Conservation (phyloP, 2,329 filamentous ascomycete species). For the Passalora sequoiae region DNA sequence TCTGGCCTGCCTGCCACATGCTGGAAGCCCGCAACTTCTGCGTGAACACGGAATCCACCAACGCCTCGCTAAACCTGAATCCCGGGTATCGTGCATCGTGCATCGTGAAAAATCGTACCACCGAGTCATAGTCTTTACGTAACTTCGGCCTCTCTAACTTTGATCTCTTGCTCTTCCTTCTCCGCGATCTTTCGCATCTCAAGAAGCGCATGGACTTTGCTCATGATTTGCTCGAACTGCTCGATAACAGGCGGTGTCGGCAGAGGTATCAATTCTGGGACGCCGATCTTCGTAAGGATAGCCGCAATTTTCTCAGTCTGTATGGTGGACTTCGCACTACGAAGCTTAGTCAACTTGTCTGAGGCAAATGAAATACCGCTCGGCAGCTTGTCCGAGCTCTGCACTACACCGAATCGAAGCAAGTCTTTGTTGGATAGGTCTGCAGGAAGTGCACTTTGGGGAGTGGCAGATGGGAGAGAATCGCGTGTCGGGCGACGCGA, state of each 20-base stretch:
- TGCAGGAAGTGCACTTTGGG: conserved; percentile 35
- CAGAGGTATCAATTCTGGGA: conserved; percentile 65
- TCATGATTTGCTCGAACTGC: conserved; percentile 65
- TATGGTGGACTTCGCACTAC: conserved; percentile 68
- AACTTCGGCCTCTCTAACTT: conserved; percentile 43
- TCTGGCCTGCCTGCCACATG: no score
- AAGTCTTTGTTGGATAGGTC: conserved; percentile 69
- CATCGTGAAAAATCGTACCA: background rate
- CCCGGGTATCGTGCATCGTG: conserved; percentile 5
- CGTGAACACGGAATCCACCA: conserved; percentile 4
- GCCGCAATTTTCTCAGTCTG: conserved; percentile 71
- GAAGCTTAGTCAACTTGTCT: conserved; percentile 71
- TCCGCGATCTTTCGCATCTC: conserved; percentile 70
- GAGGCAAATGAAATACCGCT: conserved; percentile 87
- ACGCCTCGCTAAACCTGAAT: conserved; percentile 1
- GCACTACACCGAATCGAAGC: conserved; percentile 72
- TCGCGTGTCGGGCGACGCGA: conserved; percentile 33
- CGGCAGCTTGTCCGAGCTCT: conserved; percentile 71
- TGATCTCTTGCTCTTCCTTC: conserved; percentile 69
- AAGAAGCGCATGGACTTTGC: conserved; percentile 62
- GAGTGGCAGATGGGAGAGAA: conserved; percentile 37
- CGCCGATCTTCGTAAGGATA: conserved; percentile 65
- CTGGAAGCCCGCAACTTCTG: conserved; percentile 12
- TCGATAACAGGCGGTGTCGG: conserved; percentile 67
- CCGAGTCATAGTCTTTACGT: background rate